Base-by-base conservation (phyloP, 2,329 filamentous ascomycete genomes). In the Xylaria arbuscula region DNA sequence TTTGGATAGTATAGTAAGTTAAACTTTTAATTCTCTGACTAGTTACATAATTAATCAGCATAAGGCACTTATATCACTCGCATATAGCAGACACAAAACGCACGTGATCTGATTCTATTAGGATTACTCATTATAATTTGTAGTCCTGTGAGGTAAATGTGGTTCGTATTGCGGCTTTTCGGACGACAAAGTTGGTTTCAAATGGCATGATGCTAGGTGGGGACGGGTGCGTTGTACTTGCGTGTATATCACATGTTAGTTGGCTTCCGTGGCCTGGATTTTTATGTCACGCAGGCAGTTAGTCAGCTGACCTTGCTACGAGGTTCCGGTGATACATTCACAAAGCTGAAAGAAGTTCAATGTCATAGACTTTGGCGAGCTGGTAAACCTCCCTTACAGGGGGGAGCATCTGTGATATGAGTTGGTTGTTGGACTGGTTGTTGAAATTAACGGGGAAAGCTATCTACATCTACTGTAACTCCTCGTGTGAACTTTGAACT, bases 391-490 rank as follows among this genome's bases (percentile, higher is more conserved):
- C 7, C 17, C 9, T 11, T 13, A 32, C 8, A 24, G 17, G 24
- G 22, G 22, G 8, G 28, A 53, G 17, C 22, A 15, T 8, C 8
- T 32, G 28, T 17, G 11, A 19, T 34, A 32, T 19, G n/a, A 5
- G 2, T 28, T 28, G 28, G 28, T 28, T 28, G 5, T 28, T 28
- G 40, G 22, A 1, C n/a, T 47, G 56, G 10, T 51, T 10, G 62
- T 48, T 45, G 10, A 56, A 34, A 57, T 62, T 58, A 15, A n/a
- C 5, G 10, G 45, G 36, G 32, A 50, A 57, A 47, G 10, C 66
- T 65, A 66, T 62, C 53, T 68, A 66, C 58, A 68, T 54, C 2
- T 47, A 51, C 24, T 48, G 15, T 36, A 28, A 53, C 62, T 50
- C 51, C 19, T 61, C 22, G 34, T 54, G 22, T 1, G 13, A 40